A percentile compares a stretch with the other conserved stretches of the same genome.
Conservation (phyloP, 495 filamentous ascomycete species). For the Penicillium soppii region DNA sequence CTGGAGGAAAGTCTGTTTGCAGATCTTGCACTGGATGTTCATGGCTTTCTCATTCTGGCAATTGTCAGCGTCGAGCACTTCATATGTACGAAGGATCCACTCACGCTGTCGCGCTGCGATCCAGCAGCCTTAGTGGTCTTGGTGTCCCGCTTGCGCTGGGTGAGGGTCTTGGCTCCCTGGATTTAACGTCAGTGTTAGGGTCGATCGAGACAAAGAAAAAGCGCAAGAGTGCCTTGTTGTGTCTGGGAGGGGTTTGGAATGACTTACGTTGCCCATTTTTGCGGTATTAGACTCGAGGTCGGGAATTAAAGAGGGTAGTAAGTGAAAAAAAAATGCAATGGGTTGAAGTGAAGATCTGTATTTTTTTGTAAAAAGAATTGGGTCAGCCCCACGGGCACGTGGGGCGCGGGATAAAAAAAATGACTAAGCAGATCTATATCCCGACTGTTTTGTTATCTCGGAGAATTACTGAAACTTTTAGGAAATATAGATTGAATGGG, state of each 20-base stretch:
- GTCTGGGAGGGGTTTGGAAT: background rate
- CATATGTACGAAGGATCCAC: too few relatives aligned
- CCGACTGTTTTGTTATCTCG: background rate
- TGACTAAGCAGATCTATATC: slow-evolving; percentile 45
- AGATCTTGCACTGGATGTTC: slow-evolving; percentile 27
- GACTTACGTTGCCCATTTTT: slow-evolving; percentile 25
- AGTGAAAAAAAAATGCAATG: background rate
- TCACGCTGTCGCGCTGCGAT: slow-evolving; percentile 25
- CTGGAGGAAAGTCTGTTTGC: slow-evolving; percentile 30
- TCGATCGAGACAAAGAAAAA: background rate
- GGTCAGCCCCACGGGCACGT: slow-evolving; percentile 6
- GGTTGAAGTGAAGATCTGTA: slow-evolving; percentile 1
- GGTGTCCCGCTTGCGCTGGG: slow-evolving; percentile 29
- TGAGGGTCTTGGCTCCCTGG: slow-evolving; percentile 28
- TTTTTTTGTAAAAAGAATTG: slow-evolving; percentile 7
- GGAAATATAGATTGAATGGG: too few relatives aligned
- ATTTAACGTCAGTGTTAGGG: slow-evolving; percentile 10
- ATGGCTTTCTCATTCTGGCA: slow-evolving; percentile 30
- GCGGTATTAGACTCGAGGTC: slow-evolving; percentile 4
- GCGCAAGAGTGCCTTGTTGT: background rate
- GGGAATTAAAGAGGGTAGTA: background rate
- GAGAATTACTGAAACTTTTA: background rate
- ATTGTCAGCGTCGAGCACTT: too few relatives aligned
- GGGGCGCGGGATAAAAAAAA: background rate
- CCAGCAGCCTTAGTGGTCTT: slow-evolving; percentile 22